These are phyloP conservation scores for Leccinum barrowsii DNA, from an alignment of 768 basidiomycete genomes.

Conservation along the genomic window DNA sequence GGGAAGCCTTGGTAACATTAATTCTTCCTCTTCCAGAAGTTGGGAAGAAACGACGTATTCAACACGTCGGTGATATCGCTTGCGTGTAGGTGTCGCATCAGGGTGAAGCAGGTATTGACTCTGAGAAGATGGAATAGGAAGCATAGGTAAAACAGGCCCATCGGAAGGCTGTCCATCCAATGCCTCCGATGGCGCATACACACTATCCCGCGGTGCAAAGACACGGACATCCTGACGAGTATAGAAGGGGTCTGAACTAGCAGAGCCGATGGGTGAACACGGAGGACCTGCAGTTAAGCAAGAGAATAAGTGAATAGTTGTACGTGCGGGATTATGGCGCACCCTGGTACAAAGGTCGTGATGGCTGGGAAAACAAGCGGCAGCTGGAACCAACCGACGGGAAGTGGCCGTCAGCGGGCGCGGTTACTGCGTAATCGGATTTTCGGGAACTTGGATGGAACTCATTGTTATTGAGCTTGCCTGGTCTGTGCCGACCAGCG, in stretches of 20 bases:
- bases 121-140: constrained; percentile 29
- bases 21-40: constrained; percentile 30
- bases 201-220: neutral
- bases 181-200: neutral
- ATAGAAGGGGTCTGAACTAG: constrained; percentile 1
- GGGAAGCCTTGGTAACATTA: constrained; percentile 12
- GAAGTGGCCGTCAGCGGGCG: constrained; percentile 11
- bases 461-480: neutral
- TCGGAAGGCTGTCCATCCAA: constrained; percentile 1
- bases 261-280: neutral
- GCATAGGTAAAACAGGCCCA: constrained; percentile 1
- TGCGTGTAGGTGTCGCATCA: constrained; percentile 34
- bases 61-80: constrained; percentile 25
- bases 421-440: constrained; percentile 5
- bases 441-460: neutral
- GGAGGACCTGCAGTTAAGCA: neutral
- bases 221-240: neutral
- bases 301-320: neutral
- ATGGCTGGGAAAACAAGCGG: neutral
- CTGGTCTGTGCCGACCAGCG: constrained; percentile 1
- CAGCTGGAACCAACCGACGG: constrained; percentile 1
- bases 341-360: neutral
- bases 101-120: constrained; percentile 32
- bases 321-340: neutral
- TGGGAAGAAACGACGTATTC: constrained; percentile 32